Evolutionary conservation across 805 yeast genomes (phyloP).

Genomic region (Pichia sporocuriosa): DNA sequence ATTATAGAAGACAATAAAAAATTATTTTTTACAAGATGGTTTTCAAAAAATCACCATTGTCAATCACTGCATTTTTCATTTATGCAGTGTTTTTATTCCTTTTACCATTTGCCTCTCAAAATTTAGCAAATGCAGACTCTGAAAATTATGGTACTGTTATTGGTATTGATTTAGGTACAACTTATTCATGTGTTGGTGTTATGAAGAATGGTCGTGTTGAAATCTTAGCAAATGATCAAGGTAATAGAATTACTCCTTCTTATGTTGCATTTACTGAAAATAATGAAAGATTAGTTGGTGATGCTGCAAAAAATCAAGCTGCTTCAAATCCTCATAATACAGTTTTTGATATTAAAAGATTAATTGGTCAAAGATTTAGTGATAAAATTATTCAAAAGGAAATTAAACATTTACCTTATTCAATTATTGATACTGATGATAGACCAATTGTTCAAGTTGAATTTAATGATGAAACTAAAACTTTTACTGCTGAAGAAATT

Average conservation of each 20-base stretch:
- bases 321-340: slow-evolving; percentile 94
- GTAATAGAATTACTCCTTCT: slow-evolving; percentile 97
- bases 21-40: slow-evolving; percentile 5
- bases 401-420: slow-evolving; percentile 85
- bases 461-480: slow-evolving; percentile 79
- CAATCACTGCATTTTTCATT: slow-evolving; percentile 21
- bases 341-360: slow-evolving; percentile 92
- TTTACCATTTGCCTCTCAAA: slow-evolving; percentile 23
- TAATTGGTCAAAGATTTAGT: slow-evolving; percentile 76
- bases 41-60: slow-evolving; percentile 25
- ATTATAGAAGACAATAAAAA: neutral
- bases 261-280: slow-evolving; percentile 89
- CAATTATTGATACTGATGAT: slow-evolving; percentile 66
- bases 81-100: slow-evolving; percentile 26
- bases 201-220: slow-evolving; percentile 58
- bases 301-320: slow-evolving; percentile 97
- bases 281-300: slow-evolving; percentile 91
- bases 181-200: slow-evolving; percentile 96
- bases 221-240: slow-evolving; percentile 95
- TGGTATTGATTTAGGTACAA: slow-evolving; percentile 95
- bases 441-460: slow-evolving; percentile 87
- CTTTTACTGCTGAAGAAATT: slow-evolving; percentile 89
- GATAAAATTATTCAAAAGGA: slow-evolving; percentile 78
- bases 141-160: slow-evolving; percentile 43
- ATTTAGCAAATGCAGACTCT: slow-evolving; percentile 25